Evolutionary conservation across 306 rosid species (phyloP).

Genomic region (Cucumis cinereus): DNA sequence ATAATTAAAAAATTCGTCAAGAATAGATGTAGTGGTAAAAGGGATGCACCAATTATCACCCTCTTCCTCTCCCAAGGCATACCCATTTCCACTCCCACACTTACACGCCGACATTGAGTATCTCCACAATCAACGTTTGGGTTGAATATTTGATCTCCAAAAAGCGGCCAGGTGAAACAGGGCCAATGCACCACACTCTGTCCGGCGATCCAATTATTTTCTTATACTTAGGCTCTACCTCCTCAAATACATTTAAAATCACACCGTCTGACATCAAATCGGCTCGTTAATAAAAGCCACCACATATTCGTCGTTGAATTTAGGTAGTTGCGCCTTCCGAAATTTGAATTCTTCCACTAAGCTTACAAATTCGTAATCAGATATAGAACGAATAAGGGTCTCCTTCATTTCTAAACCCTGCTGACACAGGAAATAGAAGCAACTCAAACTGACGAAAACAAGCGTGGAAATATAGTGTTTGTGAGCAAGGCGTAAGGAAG

Average conservation of each 20-base stretch:
- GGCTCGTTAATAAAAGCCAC: no score
- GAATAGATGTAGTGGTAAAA: no score
- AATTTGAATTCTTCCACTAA: neutral
- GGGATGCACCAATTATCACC: no score
- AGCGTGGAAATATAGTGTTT: constrained; percentile 5
- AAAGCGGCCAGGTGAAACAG: constrained; percentile 41
- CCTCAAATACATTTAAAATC: no score
- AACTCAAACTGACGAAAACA: neutral
- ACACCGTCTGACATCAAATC: no score
- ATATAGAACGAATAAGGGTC: neutral
- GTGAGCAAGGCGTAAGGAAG: neutral
- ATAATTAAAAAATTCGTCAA: no score
- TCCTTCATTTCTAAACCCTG: neutral
- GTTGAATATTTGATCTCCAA: constrained; percentile 37
- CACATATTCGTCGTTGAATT: no score
- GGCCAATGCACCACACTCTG: no score
- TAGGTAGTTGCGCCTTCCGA: constrained; percentile 5
- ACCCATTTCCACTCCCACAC: constrained; percentile 24
- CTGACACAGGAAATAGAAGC: neutral
- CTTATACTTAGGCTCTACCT: no score
- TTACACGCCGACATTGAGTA: constrained; percentile 25
- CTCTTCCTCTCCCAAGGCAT: constrained; percentile 29
- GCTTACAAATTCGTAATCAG: constrained; percentile 6
- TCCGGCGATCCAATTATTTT: no score
- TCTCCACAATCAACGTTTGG: constrained; percentile 30